Evolutionary conservation across 805 yeast genomes (phyloP).

Genomic region (Pachysolen tannophilus): DNA sequence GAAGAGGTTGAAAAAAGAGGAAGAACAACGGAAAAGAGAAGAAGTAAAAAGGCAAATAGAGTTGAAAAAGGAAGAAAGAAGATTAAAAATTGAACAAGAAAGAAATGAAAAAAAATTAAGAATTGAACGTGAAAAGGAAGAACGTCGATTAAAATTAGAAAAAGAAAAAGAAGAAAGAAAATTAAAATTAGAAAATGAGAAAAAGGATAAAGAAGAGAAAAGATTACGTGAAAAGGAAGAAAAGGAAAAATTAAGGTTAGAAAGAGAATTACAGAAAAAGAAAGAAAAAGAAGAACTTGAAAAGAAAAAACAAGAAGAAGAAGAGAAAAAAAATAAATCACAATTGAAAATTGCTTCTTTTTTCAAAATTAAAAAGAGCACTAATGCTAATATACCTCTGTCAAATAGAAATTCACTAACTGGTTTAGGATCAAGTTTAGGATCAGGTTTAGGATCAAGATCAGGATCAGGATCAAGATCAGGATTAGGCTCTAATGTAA

Average conservation of each 20-base stretch:
- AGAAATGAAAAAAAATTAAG: constrained; percentile 14
- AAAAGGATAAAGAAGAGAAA: constrained; percentile 18
- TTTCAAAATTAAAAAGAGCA: constrained; percentile 19
- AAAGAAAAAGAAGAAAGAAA: constrained; percentile 22
- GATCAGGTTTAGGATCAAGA: neutral
- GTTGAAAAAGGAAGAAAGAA: constrained; percentile 15
- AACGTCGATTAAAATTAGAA: constrained; percentile 21
- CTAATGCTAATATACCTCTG: too few species aligned
- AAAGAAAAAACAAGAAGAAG: constrained; percentile 10
- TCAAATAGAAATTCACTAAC: neutral
- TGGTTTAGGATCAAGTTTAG: neutral
- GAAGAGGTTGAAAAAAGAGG: constrained; percentile 1
- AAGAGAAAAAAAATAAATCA: constrained; percentile 10
- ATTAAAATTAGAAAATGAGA: constrained; percentile 27
- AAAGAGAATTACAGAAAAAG: constrained; percentile 13
- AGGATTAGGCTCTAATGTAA: constrained; percentile 9
- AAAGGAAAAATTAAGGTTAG: constrained; percentile 20
- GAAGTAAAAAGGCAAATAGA: constrained; percentile 4
- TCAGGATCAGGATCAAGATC: neutral
- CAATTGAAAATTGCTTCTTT: constrained; percentile 24
- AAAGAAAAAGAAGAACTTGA: constrained; percentile 13
- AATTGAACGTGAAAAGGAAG: constrained; percentile 19
- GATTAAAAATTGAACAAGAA: constrained; percentile 15
- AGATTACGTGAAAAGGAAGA: constrained; percentile 16
- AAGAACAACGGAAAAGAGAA: constrained; percentile 17